phyloP scores from a whole-genome alignment of 2,329 filamentous ascomycete species.

The Sarocladium oryzae region DNA sequence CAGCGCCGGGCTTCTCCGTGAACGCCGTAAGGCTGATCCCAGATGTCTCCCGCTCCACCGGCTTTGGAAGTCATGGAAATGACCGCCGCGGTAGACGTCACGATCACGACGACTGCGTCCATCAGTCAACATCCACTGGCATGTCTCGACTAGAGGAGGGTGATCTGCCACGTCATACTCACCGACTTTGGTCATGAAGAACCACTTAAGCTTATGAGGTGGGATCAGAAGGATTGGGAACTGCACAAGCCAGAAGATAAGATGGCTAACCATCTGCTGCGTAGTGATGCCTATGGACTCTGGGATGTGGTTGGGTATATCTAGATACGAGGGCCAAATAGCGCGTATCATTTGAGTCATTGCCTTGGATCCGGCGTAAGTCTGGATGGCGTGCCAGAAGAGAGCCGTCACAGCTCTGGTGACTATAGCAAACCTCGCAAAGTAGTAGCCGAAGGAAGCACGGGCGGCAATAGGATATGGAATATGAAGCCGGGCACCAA shows the following conservation, averaged over 20 bases:
- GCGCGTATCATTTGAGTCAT: slow-evolving; percentile 35
- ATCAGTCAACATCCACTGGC: no score
- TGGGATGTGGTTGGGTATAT: slow-evolving; percentile 45
- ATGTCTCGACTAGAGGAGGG: no score
- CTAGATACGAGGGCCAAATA: slow-evolving; percentile 48
- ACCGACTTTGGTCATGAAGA: slow-evolving; percentile 29
- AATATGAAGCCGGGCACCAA: slow-evolving; percentile 25
- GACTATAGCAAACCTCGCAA: slow-evolving; percentile 26
- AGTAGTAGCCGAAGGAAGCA: slow-evolving; percentile 30
- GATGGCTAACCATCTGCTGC: slow-evolving; percentile 48
- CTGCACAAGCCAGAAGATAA: slow-evolving; percentile 50
- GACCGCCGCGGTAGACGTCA: slow-evolving; percentile 13
- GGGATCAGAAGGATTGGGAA: slow-evolving; percentile 49
- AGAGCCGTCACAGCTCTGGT: slow-evolving; percentile 38
- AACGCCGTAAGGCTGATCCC: slow-evolving; percentile 9
- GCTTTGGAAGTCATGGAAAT: slow-evolving; percentile 22
- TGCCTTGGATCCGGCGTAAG: slow-evolving; percentile 52
- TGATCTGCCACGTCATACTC: neutral
- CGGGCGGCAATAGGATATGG: slow-evolving; percentile 29
- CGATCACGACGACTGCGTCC: slow-evolving; percentile 11
- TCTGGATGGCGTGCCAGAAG: slow-evolving; percentile 60
- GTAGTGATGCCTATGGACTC: slow-evolving; percentile 45
- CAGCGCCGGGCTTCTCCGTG: slow-evolving; percentile 5
- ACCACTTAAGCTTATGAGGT: slow-evolving; percentile 44
- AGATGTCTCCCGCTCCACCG: slow-evolving; percentile 14